phyloP scores from a whole-genome alignment of 2,329 filamentous ascomycete genomes.

The Aspergillus calidoustus region DNA sequence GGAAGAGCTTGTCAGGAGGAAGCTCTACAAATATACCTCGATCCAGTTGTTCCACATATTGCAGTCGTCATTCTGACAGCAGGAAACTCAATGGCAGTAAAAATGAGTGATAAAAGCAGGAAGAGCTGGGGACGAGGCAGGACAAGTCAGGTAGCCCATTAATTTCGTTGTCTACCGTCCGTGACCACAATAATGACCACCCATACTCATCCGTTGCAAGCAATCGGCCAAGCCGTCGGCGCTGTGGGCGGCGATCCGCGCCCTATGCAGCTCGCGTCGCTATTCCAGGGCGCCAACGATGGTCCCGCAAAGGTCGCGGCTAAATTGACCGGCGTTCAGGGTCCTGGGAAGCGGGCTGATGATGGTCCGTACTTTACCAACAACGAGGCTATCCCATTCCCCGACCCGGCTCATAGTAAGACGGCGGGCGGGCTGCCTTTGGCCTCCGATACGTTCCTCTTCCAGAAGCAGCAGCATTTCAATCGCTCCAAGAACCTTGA shows the following conservation, averaged over 20 bases:
- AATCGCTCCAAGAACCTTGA: conserved; percentile 60
- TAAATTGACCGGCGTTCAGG: conserved; percentile 54
- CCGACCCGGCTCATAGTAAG: conserved; percentile 57
- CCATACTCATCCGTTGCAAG: not conserved
- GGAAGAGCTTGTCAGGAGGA: not conserved
- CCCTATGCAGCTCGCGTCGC: conserved; percentile 31
- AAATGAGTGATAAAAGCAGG: not conserved
- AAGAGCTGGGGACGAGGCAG: not conserved
- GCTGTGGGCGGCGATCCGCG: conserved; percentile 45
- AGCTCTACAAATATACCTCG: not conserved
- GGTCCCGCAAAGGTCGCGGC: conserved; percentile 58
- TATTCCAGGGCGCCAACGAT: conserved; percentile 53
- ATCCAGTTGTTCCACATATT: not conserved
- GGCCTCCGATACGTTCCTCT: conserved; percentile 55
- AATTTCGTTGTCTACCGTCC: no score
- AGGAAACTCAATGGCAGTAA: not conserved
- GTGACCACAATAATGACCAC: no score
- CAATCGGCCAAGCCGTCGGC: conserved; percentile 40
- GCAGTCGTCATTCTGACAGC: not conserved
- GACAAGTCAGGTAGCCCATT: not conserved
- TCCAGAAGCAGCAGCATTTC: conserved; percentile 62
- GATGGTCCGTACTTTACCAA: conserved; percentile 59
- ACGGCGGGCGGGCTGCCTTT: conserved; percentile 58
- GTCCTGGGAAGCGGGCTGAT: conserved; percentile 54
- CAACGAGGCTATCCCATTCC: conserved; percentile 58